These are phyloP conservation scores for Boletus pseudo-olivaceus DNA, from an alignment of 768 basidiomycete species.

Conservation along the genomic window DNA sequence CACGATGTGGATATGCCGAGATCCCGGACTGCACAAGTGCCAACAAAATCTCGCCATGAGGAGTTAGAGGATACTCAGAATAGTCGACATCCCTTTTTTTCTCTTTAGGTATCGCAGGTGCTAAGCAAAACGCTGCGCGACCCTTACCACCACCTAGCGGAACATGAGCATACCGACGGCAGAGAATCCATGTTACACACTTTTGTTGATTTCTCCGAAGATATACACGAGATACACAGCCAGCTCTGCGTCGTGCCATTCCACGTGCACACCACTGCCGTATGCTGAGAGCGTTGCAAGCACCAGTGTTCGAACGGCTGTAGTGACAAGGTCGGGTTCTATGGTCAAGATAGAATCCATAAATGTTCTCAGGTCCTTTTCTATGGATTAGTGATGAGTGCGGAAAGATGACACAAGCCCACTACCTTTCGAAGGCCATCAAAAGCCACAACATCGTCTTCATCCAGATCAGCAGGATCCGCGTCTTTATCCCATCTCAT, in stretches of 20 bases:
- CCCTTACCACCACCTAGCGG: constrained; percentile 71
- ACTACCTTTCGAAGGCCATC: constrained; percentile 79
- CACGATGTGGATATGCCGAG: constrained; percentile 75
- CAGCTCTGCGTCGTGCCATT: constrained; percentile 93
- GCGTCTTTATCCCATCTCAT: constrained; percentile 88
- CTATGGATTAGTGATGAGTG: constrained; percentile 9
- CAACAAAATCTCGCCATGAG: constrained; percentile 86
- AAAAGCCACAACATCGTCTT: constrained; percentile 82
- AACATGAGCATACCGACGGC: constrained; percentile 2
- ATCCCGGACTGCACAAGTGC: constrained; percentile 82
- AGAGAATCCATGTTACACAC: constrained; percentile 40
- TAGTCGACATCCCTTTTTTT: constrained; percentile 66
- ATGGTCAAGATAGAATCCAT: constrained; percentile 85
- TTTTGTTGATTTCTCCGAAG: constrained; percentile 90
- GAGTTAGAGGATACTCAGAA: constrained; percentile 78
- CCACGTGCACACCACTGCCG: constrained; percentile 52
- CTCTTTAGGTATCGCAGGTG: constrained; percentile 65
- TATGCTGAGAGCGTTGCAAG: constrained; percentile 72
- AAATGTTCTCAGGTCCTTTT: constrained; percentile 78
- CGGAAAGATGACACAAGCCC: constrained; percentile 12
- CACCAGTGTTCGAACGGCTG: constrained; percentile 69
- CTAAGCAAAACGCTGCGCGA: constrained; percentile 80
- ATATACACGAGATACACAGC: constrained; percentile 92
- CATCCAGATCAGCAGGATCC: constrained; percentile 79
- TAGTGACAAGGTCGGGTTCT: constrained; percentile 81